phyloP scores from a whole-genome alignment of 257 asterid genomes.

The Solanum chaucha region DNA sequence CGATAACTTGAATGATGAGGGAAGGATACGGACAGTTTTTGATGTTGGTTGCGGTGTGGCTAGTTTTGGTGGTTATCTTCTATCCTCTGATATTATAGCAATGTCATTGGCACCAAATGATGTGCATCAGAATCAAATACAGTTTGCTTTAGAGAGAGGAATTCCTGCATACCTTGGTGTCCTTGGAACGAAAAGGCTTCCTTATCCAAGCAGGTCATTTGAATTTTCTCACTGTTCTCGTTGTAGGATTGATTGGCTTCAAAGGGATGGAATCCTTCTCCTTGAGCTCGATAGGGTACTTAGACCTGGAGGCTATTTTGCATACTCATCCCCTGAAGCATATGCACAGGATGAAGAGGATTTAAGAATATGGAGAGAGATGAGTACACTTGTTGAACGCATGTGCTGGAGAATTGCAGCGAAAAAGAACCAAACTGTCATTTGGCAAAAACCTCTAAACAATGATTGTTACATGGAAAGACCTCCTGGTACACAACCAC shows the following conservation, averaged over 20 bases:
- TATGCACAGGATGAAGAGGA: constrained; percentile 95
- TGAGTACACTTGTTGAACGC: constrained; percentile 82
- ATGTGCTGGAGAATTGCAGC: constrained; percentile 94
- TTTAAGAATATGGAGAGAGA: constrained; percentile 69
- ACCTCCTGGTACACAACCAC: constrained; percentile 70
- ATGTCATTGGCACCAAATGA: constrained; percentile 96
- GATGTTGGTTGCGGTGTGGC: constrained; percentile 98
- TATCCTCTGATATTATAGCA: constrained; percentile 66
- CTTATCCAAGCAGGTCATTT: constrained; percentile 92
- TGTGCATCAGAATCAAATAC: constrained; percentile 93
- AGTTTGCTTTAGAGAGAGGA: constrained; percentile 93
- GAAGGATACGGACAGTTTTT: constrained; percentile 65
- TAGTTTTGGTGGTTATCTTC: constrained; percentile 95
- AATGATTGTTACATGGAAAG: constrained; percentile 72
- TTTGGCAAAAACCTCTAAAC: constrained; percentile 86
- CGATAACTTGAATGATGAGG: constrained; percentile 58
- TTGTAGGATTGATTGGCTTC: constrained; percentile 94
- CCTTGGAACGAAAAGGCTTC: constrained; percentile 92
- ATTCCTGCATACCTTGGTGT: constrained; percentile 94
- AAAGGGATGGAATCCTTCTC: constrained; percentile 86
- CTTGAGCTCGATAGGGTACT: constrained; percentile 90
- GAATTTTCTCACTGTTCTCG: constrained; percentile 94
- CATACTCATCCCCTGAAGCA: constrained; percentile 93
- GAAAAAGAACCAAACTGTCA: constrained; percentile 75
- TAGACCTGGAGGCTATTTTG: constrained; percentile 94